Conservation (phyloP, 2,329 filamentous ascomycete genomes). For the Pezicula carpinea region DNA sequence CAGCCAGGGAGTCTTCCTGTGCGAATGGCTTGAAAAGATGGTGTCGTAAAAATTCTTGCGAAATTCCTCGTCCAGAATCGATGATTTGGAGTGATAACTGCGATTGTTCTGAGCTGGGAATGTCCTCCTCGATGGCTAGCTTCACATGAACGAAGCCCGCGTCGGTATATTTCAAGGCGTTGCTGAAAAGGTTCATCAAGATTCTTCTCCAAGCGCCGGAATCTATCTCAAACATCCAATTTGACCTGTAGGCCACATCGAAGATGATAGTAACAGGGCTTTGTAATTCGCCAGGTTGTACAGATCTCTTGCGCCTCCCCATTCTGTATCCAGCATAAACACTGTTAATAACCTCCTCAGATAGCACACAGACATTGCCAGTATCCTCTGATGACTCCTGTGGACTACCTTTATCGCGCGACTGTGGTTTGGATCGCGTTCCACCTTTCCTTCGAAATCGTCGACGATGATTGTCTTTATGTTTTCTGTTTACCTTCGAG, state of each 20-base stretch:
- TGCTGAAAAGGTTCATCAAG: constrained; percentile 59
- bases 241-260: constrained; percentile 42
- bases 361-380: constrained; percentile 21
- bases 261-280: constrained; percentile 40
- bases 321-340: constrained; percentile 24
- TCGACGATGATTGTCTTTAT: constrained; percentile 1
- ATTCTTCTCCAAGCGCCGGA: constrained; percentile 46
- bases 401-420: background rate
- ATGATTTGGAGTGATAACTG: constrained; percentile 40
- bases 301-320: constrained; percentile 8
- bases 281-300: constrained; percentile 3
- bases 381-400: constrained; percentile 10
- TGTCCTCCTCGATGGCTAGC: constrained; percentile 26
- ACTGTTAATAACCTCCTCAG: constrained; percentile 28
- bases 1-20: constrained; percentile 57
- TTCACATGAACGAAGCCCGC: constrained; percentile 44
- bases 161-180: constrained; percentile 58
- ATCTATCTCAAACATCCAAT: constrained; percentile 51
- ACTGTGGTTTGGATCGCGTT: background rate
- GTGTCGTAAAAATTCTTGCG: constrained; percentile 53
- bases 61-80: constrained; percentile 63
- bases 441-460: background rate
- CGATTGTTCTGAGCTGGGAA: constrained; percentile 9
- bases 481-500: constrained; percentile 19
- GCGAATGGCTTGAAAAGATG: constrained; percentile 57